Base-by-base conservation (phyloP, 202 grass and related monocot species). In the Elaeis oleifera region DNA sequence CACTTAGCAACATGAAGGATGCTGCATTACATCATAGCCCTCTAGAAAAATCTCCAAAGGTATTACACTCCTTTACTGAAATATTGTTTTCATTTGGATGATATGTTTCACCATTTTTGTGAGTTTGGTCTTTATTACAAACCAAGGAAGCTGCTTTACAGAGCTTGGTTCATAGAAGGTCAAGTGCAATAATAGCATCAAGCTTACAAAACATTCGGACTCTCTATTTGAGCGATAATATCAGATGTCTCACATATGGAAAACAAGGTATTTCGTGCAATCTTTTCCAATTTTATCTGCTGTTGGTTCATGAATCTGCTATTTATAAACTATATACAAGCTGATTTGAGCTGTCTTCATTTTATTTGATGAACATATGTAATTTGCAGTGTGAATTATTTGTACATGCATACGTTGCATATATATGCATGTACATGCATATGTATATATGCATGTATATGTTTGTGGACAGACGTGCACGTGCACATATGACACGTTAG, bases 161-260 rank as follows among this genome's bases (percentile, higher is more conserved):
- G 85, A 64, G 14, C 56, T 55, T 18, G 52, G 13, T 17, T 59
- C 17, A 0, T 17, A 77, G 71, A 76, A 82, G 60, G 23, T 62
- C 65, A 25, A 71, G 64, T 71, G 56, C 5, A 39, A 17, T 17
- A 16, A 60, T 83, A 74, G 76, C 79, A 64, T 67, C 26, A 44
- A 65, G 16, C 19, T 67, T 74, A 23, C 59, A 53, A 49, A 68
- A 49, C 3, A 50, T 67, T 36, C 76, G n/a, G 49, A 74, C 60
- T 61, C 4, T 50, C 73, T 55, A 49, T 77, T 62, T 58, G 59
- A 58, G 21, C 29, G 51, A 62, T 48, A 51, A 80, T 22, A 19
- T n/a, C 31, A 13, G 27, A 22, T 60, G 13, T 15, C n/a, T 51
- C 56, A 18, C 7, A 6, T 60, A 13, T 29, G 17, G 21, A 24